Evolutionary conservation across 345 rosid genomes (phyloP), one percentile per base, ranked within the genome.

Genomic region (Excoecaria agallocha): DNA sequence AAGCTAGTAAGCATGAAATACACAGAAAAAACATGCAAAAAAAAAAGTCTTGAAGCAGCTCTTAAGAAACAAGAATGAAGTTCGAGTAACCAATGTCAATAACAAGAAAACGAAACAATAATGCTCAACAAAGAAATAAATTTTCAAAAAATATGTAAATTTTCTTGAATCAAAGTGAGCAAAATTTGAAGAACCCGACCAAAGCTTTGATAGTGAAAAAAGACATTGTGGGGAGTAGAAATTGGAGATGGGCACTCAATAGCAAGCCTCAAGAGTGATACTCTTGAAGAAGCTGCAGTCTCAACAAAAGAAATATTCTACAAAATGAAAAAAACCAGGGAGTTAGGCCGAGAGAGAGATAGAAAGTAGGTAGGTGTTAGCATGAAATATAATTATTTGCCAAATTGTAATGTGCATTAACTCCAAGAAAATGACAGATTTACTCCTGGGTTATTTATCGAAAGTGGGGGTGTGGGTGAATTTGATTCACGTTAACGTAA

Each of bases 341-440:
- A 57, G 50, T 3, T 9, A 69, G 46, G 15, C 60, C 24, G 6
- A 35, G 58, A 17, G 55, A 68, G 59, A 30, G 30, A 30, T 2
- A 12, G 66, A 71, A 45, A 46, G 39, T 19, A 24, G 30, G 30
- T 30, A 2, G 10, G 30, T 30, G 30, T 30, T 30, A 30, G 30
- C 30, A 30, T 30, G 30, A 20, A 24, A n/a, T 55, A 15, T 30
- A 46, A 38, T 60, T 56, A 56, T 45, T 43, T 74, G 68, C 39
- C 68, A 62, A 63, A 5, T 73, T 52, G 59, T 17, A 63, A 17
- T n/a, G 20, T 19, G 69, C 76, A 73, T 46, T 61, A 72, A 72
- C 46, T 72, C 50, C 45, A 22, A 54, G 69, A 73, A 63, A 63
- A 12, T 25, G 76, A 73, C 69, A 63, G 51, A 62, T 50, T 62